Evolutionary conservation across 2,329 filamentous ascomycete genomes (phyloP).

Genomic region (Capronia americana): DNA sequence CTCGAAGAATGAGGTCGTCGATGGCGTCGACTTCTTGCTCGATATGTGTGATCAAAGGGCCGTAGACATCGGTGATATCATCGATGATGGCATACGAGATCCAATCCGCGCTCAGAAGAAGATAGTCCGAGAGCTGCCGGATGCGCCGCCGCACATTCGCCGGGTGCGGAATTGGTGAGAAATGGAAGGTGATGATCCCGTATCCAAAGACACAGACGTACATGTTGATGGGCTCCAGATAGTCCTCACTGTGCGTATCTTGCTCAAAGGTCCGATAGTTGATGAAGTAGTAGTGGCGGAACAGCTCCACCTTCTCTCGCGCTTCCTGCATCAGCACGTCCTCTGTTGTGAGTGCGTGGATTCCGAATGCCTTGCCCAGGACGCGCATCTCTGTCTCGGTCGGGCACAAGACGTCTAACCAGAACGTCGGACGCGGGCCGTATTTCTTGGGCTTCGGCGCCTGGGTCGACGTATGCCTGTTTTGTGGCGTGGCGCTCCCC

Average conservation of each 20-base stretch:
- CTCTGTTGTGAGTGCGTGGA: slow-evolving; percentile 92
- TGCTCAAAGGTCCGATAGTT: slow-evolving; percentile 99
- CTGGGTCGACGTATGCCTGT: slow-evolving; percentile 34
- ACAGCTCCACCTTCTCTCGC: slow-evolving; percentile 96
- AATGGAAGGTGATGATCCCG: slow-evolving; percentile 95
- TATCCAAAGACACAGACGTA: slow-evolving; percentile 97
- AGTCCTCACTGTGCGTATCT: slow-evolving; percentile 85
- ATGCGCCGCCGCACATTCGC: slow-evolving; percentile 94
- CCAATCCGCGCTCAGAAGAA: slow-evolving; percentile 94
- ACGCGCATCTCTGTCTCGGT: slow-evolving; percentile 96
- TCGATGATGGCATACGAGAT: slow-evolving; percentile 98
- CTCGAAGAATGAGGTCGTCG: slow-evolving; percentile 83
- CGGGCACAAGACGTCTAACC: slow-evolving; percentile 89
- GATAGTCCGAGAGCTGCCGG: slow-evolving; percentile 89
- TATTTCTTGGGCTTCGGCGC: slow-evolving; percentile 61
- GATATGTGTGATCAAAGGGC: slow-evolving; percentile 87
- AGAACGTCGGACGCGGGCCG: slow-evolving; percentile 91
- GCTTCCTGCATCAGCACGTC: slow-evolving; percentile 98
- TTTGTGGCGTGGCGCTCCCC: slow-evolving; percentile 55
- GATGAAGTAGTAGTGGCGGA: slow-evolving; percentile 97
- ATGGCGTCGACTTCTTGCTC: slow-evolving; percentile 98
- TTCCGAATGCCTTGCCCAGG: slow-evolving; percentile 88
- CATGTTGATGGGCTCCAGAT: slow-evolving; percentile 94
- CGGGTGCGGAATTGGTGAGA: slow-evolving; percentile 88
- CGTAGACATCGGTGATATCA: slow-evolving; percentile 96